These are phyloP conservation scores for Pseudopyrenochaeta lycopersici DNA, from an alignment of 2,329 filamentous ascomycete genomes.

Conservation along the genomic window DNA sequence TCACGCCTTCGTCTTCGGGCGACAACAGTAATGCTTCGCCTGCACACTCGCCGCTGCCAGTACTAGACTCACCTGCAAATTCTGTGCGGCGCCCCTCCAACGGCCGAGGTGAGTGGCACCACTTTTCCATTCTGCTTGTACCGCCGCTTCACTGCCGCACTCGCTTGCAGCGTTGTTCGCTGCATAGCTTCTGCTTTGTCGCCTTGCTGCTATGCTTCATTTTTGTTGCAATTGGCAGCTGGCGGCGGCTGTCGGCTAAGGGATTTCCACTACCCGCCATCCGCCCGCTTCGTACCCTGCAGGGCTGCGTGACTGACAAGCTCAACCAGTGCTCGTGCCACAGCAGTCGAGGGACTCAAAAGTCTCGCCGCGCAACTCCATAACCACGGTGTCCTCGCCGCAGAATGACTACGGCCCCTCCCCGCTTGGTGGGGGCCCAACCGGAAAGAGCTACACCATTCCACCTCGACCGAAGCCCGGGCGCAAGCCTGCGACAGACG, in stretches of 20 bases:
- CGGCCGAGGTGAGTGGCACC: slow-evolving; percentile 27
- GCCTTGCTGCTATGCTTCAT: neutral
- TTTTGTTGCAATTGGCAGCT: neutral
- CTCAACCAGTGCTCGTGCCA: slow-evolving; percentile 17
- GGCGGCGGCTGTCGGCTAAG: neutral
- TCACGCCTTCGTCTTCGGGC: slow-evolving; percentile 14
- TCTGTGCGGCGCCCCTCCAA: slow-evolving; percentile 21
- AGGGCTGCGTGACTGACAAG: slow-evolving; percentile 13
- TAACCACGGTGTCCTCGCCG: slow-evolving; percentile 39
- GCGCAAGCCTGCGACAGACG: slow-evolving; percentile 92
- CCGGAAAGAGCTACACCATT: slow-evolving; percentile 48
- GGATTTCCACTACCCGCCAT: neutral
- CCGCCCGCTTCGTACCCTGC: neutral
- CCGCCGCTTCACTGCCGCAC: slow-evolving; percentile 14
- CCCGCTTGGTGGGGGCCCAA: slow-evolving; percentile 48
- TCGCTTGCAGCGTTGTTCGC: neutral
- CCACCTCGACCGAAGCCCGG: slow-evolving; percentile 70
- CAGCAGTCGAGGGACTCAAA: slow-evolving; percentile 10
- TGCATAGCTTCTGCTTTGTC: neutral
- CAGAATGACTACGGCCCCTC: slow-evolving; percentile 32
- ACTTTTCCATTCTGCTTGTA: slow-evolving; percentile 6
- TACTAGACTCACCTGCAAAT: slow-evolving; percentile 16
- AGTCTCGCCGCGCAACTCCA: slow-evolving; percentile 12
- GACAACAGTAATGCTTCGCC: slow-evolving; percentile 22
- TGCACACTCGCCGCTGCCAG: slow-evolving; percentile 19